These are phyloP conservation scores for Salix viminalis DNA, from an alignment of 345 rosid genomes.

Conservation along the genomic window DNA sequence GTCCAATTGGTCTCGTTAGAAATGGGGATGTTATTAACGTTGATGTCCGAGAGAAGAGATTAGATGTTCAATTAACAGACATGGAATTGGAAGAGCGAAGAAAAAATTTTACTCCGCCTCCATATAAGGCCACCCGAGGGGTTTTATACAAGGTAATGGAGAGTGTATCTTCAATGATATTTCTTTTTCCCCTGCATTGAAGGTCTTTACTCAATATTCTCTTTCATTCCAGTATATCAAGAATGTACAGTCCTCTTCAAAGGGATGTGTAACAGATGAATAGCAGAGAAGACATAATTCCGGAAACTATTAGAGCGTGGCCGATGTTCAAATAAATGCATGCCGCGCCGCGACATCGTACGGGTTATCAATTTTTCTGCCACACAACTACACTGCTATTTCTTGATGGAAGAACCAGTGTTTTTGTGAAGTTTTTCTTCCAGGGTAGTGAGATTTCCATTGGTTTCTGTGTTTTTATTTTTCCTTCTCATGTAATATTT, in stretches of 20 bases:
- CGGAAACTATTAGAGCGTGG: not conserved
- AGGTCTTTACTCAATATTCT: not conserved
- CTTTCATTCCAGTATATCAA: slow-evolving; percentile 72
- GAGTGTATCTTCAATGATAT: not conserved
- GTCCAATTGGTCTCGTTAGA: slow-evolving; percentile 81
- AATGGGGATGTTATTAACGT: slow-evolving; percentile 71
- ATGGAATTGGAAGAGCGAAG: slow-evolving; percentile 67
- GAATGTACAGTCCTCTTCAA: slow-evolving; percentile 80
- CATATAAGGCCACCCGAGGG: slow-evolving; percentile 67
- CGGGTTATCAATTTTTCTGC: not conserved
- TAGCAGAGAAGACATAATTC: slow-evolving; percentile 17
- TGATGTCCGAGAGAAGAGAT: slow-evolving; percentile 66
- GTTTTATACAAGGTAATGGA: slow-evolving; percentile 64
- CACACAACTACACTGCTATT: not conserved
- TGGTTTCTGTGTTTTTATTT: not conserved
- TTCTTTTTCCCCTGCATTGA: too few relatives aligned
- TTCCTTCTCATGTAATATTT: not conserved
- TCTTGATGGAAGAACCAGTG: not conserved
- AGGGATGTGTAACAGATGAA: slow-evolving; percentile 92
- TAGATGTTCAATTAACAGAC: slow-evolving; percentile 58
- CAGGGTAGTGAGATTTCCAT: too few relatives aligned
- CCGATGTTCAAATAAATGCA: not conserved
- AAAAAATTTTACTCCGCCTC: slow-evolving; percentile 71
- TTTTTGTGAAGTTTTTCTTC: not conserved
- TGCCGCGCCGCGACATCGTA: not conserved